Base-by-base conservation (phyloP, 345 rosid genomes). In the Eucalyptus coolabah region DNA sequence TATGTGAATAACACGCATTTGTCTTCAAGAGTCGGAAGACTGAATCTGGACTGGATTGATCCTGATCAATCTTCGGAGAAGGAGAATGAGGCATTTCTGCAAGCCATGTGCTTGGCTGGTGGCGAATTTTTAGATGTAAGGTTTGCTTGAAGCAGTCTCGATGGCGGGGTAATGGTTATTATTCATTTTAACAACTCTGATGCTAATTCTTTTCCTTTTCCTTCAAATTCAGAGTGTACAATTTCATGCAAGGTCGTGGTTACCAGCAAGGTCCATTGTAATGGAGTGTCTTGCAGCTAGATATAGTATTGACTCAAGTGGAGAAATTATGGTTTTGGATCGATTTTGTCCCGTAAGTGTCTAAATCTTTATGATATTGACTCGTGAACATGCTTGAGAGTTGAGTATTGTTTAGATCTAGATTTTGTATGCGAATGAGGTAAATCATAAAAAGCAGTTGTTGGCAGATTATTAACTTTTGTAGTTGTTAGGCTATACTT, bases 41-140 rank as follows among this genome's bases (percentile, higher is more conserved):
- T 97, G 44, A 98, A 97, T 91, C 95, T 95, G 87, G 99, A 97
- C 90, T 98, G 99, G 99, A 94, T 87, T 30, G 98, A 98, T 49
- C 98, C 96, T 50, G 96, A 97, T 92, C 99, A 96, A 91, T 97
- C 99, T 67, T 77, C 96, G 26, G 97, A 95, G 93, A 96, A 93
- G 91, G 99, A 98, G 95, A 96, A 97, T 87, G 96, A 94, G 90
- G 98, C 98, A 77, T 98, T 97, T 90, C 94, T 93, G 82, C 91
- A 47, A 91, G 98, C 98, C 90, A 95, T 98, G 99, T 93, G 92
- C 83, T 90, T 97, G 37, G 95, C 97, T 88, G 99, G 98, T 51
- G 93, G 93, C 87, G 99, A 97, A 93, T 98, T 98, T 90, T 91
- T 96, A 44, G 94, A 96, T 49, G 99, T 97, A 92, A 95, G 95